Percentiles rank a stretch among this genome's conserved stretches.
phyloP scores from a whole-genome alignment of 768 basidiomycete genomes.

The Termitomyces heimii region DNA sequence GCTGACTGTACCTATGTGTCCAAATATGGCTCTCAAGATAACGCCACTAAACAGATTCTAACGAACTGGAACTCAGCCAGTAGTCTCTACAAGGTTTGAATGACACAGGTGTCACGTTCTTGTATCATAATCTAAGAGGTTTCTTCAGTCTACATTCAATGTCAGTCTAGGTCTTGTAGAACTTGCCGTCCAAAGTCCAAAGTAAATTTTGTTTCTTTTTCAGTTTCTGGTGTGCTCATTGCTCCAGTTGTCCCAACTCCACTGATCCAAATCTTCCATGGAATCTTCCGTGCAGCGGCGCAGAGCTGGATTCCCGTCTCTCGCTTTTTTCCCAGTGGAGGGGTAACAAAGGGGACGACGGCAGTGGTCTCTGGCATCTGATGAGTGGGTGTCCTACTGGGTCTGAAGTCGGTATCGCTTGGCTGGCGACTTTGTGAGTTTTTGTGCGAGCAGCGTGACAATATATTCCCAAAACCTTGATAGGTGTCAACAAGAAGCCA shows the following conservation, averaged over 20 bases:
- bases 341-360: slow-evolving; percentile 64
- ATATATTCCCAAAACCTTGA: too few relatives aligned
- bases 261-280: slow-evolving; percentile 52
- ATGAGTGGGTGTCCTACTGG: slow-evolving; percentile 82
- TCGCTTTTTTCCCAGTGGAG: slow-evolving; percentile 82
- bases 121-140: neutral
- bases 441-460: too few relatives aligned
- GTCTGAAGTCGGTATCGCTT: slow-evolving; percentile 83
- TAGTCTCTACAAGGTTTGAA: slow-evolving; percentile 55
- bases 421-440: slow-evolving; percentile 68
- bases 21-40: slow-evolving; percentile 55
- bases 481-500: slow-evolving; percentile 52
- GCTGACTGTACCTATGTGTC: slow-evolving; percentile 78
- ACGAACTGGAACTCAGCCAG: slow-evolving; percentile 79
- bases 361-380: slow-evolving; percentile 81
- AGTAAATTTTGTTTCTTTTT: slow-evolving; percentile 24
- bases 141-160: slow-evolving; percentile 64
- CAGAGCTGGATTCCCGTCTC: slow-evolving; percentile 60
- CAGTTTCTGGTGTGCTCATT: neutral
- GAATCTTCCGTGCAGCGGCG: slow-evolving; percentile 66
- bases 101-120: neutral
- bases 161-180: slow-evolving; percentile 81
- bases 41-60: slow-evolving; percentile 70
- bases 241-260: slow-evolving; percentile 53
- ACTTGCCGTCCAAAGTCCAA: slow-evolving; percentile 61